A percentile compares a stretch with the other conserved stretches of the same genome.
Evolutionary conservation across 805 yeast genomes (phyloP).

Genomic region (Yarrowia sp.): DNA sequence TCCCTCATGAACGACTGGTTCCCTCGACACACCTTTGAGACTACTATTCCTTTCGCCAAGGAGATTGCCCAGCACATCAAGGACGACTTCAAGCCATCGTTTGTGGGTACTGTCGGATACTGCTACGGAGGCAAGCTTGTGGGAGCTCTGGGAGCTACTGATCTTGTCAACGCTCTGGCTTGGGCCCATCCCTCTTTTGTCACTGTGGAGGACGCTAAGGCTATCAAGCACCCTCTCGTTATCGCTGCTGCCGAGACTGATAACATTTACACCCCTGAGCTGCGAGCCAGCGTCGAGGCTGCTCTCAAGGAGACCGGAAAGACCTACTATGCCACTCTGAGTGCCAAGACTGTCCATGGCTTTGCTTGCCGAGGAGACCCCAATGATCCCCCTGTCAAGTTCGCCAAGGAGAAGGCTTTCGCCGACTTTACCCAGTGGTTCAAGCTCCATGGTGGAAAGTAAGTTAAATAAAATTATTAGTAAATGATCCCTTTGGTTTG

Average conservation of each 20-base stretch:
- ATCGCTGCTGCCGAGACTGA: slow-evolving; percentile 82
- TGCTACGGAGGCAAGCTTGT: slow-evolving; percentile 85
- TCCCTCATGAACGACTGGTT: slow-evolving; percentile 57
- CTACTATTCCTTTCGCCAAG: slow-evolving; percentile 58
- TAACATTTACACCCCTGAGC: slow-evolving; percentile 64
- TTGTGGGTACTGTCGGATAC: slow-evolving; percentile 71
- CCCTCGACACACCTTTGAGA: slow-evolving; percentile 58
- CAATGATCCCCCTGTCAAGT: slow-evolving; percentile 57
- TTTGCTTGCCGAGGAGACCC: slow-evolving; percentile 81
- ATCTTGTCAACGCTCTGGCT: slow-evolving; percentile 62
- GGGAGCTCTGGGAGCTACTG: slow-evolving; percentile 54
- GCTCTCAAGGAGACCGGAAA: slow-evolving; percentile 61
- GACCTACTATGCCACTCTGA: slow-evolving; percentile 66
- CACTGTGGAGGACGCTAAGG: slow-evolving; percentile 66
- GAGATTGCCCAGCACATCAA: slow-evolving; percentile 57
- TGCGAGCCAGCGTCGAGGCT: slow-evolving; percentile 67
- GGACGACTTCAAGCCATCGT: slow-evolving; percentile 56
- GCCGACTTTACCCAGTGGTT: slow-evolving; percentile 44
- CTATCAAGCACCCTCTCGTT: slow-evolving; percentile 65
- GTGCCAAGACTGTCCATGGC: slow-evolving; percentile 75
- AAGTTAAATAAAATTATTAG: neutral
- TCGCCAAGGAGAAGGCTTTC: slow-evolving; percentile 73
- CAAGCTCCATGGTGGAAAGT: slow-evolving; percentile 30
- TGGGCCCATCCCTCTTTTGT: slow-evolving; percentile 86
- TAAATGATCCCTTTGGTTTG: neutral